phyloP scores from a whole-genome alignment of 2,329 filamentous ascomycete species.

The Botrytis byssoidea region DNA sequence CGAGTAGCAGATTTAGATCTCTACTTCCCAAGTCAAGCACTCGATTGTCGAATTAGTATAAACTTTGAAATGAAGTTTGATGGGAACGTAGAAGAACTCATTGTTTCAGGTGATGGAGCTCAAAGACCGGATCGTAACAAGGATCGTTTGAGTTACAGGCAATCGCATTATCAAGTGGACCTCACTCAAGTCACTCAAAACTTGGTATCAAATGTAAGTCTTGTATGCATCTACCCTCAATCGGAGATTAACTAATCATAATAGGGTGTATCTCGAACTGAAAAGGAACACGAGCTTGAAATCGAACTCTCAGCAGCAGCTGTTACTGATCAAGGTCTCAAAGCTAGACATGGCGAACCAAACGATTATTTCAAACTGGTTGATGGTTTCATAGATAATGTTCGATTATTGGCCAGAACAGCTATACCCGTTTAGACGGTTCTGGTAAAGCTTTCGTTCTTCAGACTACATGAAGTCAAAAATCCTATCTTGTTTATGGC shows the following conservation, averaged over 20 bases:
- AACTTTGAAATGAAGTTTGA: constrained; percentile 91
- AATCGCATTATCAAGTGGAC: constrained; percentile 85
- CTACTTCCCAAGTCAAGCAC: constrained; percentile 69
- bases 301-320: constrained; percentile 66
- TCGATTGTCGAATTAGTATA: constrained; percentile 91
- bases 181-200: constrained; percentile 92
- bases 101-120: constrained; percentile 43
- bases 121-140: constrained; percentile 67
- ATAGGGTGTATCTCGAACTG: constrained; percentile 36
- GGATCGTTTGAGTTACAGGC: constrained; percentile 86
- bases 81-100: constrained; percentile 58
- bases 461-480: background rate
- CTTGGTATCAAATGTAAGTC: constrained; percentile 44
- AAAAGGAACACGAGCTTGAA: constrained; percentile 78
- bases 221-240: background rate
- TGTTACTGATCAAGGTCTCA: constrained; percentile 64
- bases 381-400: constrained; percentile 72
- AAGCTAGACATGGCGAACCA: constrained; percentile 48
- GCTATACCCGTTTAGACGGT: background rate
- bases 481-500: background rate
- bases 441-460: background rate
- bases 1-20: constrained; percentile 88
- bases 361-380: constrained; percentile 67
- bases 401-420: constrained; percentile 33
- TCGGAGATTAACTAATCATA: constrained; percentile 10